A percentile compares a stretch with the other conserved stretches of the same genome.
phyloP scores from a whole-genome alignment of 2,329 filamentous ascomycete species.

The Penicillium sp. region DNA sequence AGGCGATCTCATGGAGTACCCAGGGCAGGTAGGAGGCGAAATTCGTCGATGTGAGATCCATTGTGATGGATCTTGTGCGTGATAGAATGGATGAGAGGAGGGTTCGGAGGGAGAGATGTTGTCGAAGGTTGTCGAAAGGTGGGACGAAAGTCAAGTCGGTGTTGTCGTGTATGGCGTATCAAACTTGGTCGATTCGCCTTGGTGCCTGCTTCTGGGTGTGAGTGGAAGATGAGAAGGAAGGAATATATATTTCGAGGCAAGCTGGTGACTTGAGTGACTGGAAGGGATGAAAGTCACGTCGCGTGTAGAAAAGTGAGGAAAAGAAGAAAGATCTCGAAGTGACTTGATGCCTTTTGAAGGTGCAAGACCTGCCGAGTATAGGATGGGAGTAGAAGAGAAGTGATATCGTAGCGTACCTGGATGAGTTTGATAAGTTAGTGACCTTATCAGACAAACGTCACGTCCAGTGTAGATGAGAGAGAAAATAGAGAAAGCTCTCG shows the following conservation, averaged over 20 bases:
- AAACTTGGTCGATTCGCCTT: too few species aligned
- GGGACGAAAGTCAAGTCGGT: neutral
- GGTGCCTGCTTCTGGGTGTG: too few species aligned
- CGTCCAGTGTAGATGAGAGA: too few species aligned
- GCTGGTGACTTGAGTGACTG: too few species aligned
- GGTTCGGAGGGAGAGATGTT: neutral
- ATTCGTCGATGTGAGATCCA: constrained; percentile 62
- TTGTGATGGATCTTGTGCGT: constrained; percentile 35
- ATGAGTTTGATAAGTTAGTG: neutral
- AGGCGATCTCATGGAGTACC: constrained; percentile 63
- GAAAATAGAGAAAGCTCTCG: too few species aligned
- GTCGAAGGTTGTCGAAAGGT: neutral
- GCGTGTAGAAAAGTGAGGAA: neutral
- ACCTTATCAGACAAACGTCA: neutral
- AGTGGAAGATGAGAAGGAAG: too few species aligned
- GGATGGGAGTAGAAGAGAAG: neutral
- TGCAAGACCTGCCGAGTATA: neutral
- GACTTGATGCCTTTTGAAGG: neutral
- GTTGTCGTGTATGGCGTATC: neutral
- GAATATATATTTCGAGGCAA: too few species aligned
- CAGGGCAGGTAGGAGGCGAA: constrained; percentile 60
- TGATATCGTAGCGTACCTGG: neutral
- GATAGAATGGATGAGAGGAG: neutral
- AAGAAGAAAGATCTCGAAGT: neutral
- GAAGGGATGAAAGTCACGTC: too few species aligned